Evolutionary conservation across 352 stramenopile species (phyloP), one percentile per base, ranked within the genome.

Genomic region (Aphanomyces invadans): DNA sequence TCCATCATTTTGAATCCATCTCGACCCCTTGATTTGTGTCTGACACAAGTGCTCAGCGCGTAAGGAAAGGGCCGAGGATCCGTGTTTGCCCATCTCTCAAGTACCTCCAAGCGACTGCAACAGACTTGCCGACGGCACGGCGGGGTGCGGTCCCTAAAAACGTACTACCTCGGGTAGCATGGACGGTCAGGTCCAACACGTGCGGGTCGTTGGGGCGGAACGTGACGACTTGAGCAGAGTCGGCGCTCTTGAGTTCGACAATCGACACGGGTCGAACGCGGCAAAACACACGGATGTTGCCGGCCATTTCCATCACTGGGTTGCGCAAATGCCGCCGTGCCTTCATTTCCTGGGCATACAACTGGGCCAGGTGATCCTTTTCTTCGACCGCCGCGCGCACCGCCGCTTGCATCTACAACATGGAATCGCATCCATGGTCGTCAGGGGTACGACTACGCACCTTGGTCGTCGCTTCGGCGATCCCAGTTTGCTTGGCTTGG

Each of bases 211-310:
- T 81, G 2, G 88, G 79, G 7, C 77, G 80, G 53, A 90, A 92
- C 62, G 80, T 87, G 3, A 92, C 82, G 15, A 77, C 86, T 3
- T 77, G 65, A 3, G 78, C 65, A n/a, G 77, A 78, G 31, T 91
- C 80, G 7, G 90, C 83, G 15, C 73, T 88, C 49, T 88, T 88
- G 11, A 89, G 60, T 55, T 92, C 84, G 11, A 89, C 74, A 1
- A 76, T 74, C 53, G 89, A 77, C 59, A 96, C 86, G 0, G 92
- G 92, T 17, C 92, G 83, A 0, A 97, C 86, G 28, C 91, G 83
- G 62, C 88, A 97, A 59, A 97, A 97, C 2, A 98, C 90, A 32
- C 90, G 84, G 38, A 98, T 98, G 46, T 97, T 97, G 11, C 91
- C 92, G 56, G 95, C 86, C 2, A 98, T 72, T 61, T 97, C 90